A percentile compares a stretch with the other conserved stretches of the same genome.
Conservation (phyloP, 306 rosid species). For the Sindora glabra region DNA sequence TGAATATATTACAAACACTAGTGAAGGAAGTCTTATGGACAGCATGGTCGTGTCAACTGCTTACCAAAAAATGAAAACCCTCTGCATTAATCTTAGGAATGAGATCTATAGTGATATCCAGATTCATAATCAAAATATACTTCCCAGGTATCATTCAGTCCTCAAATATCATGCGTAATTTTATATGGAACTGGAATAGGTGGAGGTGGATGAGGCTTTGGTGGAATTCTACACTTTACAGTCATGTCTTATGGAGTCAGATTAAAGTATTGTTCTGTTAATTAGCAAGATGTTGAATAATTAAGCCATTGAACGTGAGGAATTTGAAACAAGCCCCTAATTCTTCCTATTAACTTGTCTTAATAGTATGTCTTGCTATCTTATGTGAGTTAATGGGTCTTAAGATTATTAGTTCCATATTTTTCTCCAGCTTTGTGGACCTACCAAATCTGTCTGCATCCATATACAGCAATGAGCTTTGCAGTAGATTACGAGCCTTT, state of each 20-base stretch:
- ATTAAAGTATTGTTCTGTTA: background rate
- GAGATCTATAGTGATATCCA: constrained; percentile 81
- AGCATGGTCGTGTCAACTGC: constrained; percentile 49
- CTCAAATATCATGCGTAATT: background rate
- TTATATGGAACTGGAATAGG: background rate
- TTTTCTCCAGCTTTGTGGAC: constrained; percentile 71
- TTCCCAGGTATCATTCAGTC: constrained; percentile 67
- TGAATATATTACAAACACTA: constrained; percentile 63
- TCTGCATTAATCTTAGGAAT: constrained; percentile 63
- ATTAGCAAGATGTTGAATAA: background rate
- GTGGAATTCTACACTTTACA: background rate
- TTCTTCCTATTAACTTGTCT: background rate
- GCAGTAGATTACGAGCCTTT: constrained; percentile 75
- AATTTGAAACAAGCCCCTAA: background rate
- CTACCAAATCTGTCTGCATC: constrained; percentile 91
- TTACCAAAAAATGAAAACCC: constrained; percentile 78
- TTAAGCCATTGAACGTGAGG: no score
- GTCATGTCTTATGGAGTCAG: background rate
- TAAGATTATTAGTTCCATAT: constrained; percentile 13
- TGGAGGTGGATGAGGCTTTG: background rate
- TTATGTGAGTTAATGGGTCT: constrained; percentile 8
- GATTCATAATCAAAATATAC: constrained; percentile 85
- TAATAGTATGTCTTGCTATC: constrained; percentile 13
- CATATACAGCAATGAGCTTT: constrained; percentile 88
- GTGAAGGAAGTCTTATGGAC: constrained; percentile 64